Base-by-base conservation (phyloP, 805 yeast species). In the Candida lessepsii region DNA sequence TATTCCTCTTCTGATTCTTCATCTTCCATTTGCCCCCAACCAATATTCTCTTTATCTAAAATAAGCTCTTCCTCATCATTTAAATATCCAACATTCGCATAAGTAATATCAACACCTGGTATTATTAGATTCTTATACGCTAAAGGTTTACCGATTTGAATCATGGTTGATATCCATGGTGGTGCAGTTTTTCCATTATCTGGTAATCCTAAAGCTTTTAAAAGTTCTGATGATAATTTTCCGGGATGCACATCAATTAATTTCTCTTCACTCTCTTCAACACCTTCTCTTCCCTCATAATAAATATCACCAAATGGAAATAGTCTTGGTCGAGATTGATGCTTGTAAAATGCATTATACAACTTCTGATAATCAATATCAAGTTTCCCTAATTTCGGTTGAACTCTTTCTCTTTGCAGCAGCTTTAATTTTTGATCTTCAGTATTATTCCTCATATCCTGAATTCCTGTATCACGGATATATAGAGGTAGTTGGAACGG, bases 291-390 rank as follows among this genome's bases (percentile, higher is more conserved):
- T 4, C 90, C 91, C 55, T 90, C 97, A 51, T 73, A 84, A 59
- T 78, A 88, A 9, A 86, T 58, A 41, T 87, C 91, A 10, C 98
- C 98, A 61, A 70, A 82, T 2, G 67, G 71, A 16, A 77, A 71
- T 35, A 91, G 51, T 30, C 71, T 67, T 0, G 97, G 97, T 50
- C 80, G 82, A 0, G 81, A 70, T 53, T 91, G 96, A 52, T 75
- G 66, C 55, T 82, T 83, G 72, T 88, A 90, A 54, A 91, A 90
- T 0, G 96, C 96, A 57, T 86, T 86, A 55, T 87, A 81, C 15
- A 91, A 61, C 47, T 80, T 84, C 46, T 77, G 82, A 56, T 84
- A 90, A 60, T 91, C 97, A 17, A 93, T 75, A 57, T 91, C 98
- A 16, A 91, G 59, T 38, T 80, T 71, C 1, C 95, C 95, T 80